phyloP scores from a whole-genome alignment of 352 stramenopile genomes.

The Globisporangium okanoganense region DNA sequence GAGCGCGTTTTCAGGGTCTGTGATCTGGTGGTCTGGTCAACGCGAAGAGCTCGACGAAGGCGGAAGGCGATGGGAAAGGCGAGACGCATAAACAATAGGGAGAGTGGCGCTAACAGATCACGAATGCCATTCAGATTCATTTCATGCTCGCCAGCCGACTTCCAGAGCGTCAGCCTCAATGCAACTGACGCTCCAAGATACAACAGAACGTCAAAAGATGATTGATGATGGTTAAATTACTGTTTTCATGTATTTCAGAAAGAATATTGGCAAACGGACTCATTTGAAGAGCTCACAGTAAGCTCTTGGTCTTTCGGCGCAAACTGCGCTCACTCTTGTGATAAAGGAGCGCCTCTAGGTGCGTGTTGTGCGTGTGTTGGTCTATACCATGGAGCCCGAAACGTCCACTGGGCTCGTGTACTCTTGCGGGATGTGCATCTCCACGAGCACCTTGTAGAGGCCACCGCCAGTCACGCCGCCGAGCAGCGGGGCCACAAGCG shows the following conservation, averaged over 20 bases:
- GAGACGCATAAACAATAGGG: background rate
- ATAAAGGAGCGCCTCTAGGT: background rate
- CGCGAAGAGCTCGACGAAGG: background rate
- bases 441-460: slow-evolving; percentile 32
- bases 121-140: slow-evolving; percentile 2
- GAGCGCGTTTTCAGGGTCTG: background rate
- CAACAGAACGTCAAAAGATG: too few relatives aligned
- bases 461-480: slow-evolving; percentile 29
- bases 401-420: background rate
- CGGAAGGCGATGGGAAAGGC: background rate
- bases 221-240: too few relatives aligned
- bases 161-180: too few relatives aligned
- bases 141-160: background rate
- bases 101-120: background rate
- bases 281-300: too few relatives aligned
- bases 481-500: slow-evolving; percentile 37
- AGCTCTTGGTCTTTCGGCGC: background rate
- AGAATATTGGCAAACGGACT: too few relatives aligned
- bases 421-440: slow-evolving; percentile 28
- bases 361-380: too few relatives aligned
- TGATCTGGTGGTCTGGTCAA: background rate
- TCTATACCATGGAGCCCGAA: background rate
- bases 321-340: background rate
- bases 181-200: too few relatives aligned
- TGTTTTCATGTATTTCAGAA: too few relatives aligned